Conservation (phyloP, 2,329 filamentous ascomycete species). For the Neofusicoccum parvum region DNA sequence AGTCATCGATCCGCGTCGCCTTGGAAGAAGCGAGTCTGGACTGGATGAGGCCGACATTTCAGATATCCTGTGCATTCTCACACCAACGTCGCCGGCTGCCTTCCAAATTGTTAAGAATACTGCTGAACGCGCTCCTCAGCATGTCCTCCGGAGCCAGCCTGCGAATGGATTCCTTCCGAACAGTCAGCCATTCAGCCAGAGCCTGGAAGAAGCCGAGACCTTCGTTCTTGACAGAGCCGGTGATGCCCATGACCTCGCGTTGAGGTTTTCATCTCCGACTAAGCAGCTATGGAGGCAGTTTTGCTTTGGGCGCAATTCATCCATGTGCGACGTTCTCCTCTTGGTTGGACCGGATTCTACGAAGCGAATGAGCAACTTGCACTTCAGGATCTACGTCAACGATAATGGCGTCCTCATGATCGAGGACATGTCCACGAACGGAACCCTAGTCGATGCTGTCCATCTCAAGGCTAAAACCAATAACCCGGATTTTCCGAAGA, state of each 20-base stretch:
- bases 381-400: constrained; percentile 93
- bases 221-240: constrained; percentile 49
- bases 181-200: constrained; percentile 25
- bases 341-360: constrained; percentile 56
- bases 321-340: constrained; percentile 72
- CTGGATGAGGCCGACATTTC: constrained; percentile 80
- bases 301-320: constrained; percentile 77
- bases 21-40: constrained; percentile 79
- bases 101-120: constrained; percentile 68
- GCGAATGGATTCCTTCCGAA: constrained; percentile 29
- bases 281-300: constrained; percentile 74
- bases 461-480: constrained; percentile 58
- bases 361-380: constrained; percentile 85
- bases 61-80: constrained; percentile 86
- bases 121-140: constrained; percentile 54
- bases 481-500: constrained; percentile 39
- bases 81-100: constrained; percentile 74
- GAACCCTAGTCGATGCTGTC: constrained; percentile 78
- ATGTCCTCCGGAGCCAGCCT: constrained; percentile 58
- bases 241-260: constrained; percentile 64
- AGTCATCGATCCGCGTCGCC: constrained; percentile 75
- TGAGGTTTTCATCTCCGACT: constrained; percentile 74
- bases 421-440: constrained; percentile 93
- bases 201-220: constrained; percentile 46
- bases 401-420: constrained; percentile 86